Base-by-base conservation (phyloP, 257 asterid species). In the Solanum sejunctum region DNA sequence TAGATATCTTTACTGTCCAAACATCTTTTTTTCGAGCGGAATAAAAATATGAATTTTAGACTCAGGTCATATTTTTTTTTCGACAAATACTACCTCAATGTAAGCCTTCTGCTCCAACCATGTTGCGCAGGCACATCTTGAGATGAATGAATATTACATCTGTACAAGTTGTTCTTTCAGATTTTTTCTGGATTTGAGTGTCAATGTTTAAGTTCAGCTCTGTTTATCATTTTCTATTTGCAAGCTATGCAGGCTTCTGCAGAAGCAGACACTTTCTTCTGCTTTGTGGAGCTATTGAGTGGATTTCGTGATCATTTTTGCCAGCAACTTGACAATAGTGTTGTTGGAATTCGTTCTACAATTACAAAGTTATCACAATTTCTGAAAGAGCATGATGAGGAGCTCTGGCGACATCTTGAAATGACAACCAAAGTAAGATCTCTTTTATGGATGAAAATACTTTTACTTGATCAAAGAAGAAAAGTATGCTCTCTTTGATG, bases 371-470 rank as follows among this genome's bases (percentile, higher is more conserved):
- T 96, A 84, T 96, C 99, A 36, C 89, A 80, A 87, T 94, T 96
- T 91, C 93, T 96, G 80, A 96, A 93, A 92, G 97, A 93, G 88
- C 99, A 93, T 86, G 98, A 96, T 85, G 99, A 96, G 88, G 99
- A 96, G 85, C 94, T 96, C 82, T 96, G 99, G 99, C 98, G 99
- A 58, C 99, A 96, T 90, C 99, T 96, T 85, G 99, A 96, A 89
- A 89, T 95, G 84, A 93, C 99, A 55, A 90, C 97, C 80, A 95
- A 96, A 89, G 99, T 94, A 89, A 88, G 87, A 83, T 80, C 82
- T 66, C n/a, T 41, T 20, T 55, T 32, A 55, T 52, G 81, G 21
- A 61, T 61, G 69, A 21, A 61, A 21, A 21, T 61, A 11, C 15
- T 21, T 58, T 58, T 56, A n/a, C 13, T 20, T 58, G 64, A 58